These are phyloP conservation scores for Plasmodium blacklocki DNA, from an alignment of 169 alveolate species.

Conservation along the genomic window DNA sequence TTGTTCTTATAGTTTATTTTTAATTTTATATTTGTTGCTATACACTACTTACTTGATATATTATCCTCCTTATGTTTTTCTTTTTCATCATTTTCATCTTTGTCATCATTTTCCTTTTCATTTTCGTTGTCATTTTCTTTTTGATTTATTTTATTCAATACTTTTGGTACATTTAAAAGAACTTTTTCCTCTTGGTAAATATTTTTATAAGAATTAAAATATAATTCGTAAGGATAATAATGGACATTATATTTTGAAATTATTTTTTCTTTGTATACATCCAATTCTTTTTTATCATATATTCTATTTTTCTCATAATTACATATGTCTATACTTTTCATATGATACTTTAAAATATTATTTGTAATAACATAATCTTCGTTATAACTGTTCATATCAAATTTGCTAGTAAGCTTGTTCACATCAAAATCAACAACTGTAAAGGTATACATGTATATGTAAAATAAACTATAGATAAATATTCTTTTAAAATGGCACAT, in stretches of 20 bases:
- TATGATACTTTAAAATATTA: constrained; percentile 60
- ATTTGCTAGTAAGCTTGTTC: constrained; percentile 22
- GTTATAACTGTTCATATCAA: constrained; percentile 60
- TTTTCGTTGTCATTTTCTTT: constrained; percentile 48
- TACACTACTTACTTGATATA: constrained; percentile 21
- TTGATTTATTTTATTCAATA: constrained; percentile 19
- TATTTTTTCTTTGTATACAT: constrained; percentile 53
- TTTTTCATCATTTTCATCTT: background rate
- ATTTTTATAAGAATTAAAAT: constrained; percentile 71
- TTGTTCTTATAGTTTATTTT: background rate
- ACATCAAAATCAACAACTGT: constrained; percentile 31
- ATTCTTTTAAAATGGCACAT: no score
- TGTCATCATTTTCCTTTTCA: constrained; percentile 14
- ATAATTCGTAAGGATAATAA: constrained; percentile 70
- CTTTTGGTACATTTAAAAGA: constrained; percentile 62
- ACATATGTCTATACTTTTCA: constrained; percentile 65
- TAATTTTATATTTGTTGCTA: no score
- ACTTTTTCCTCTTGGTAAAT: constrained; percentile 66
- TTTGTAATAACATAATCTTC: constrained; percentile 73
- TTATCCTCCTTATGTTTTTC: constrained; percentile 33
- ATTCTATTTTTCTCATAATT: constrained; percentile 62
- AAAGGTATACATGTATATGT: background rate
- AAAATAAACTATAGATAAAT: no score
- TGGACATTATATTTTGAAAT: constrained; percentile 54
- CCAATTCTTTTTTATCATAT: constrained; percentile 59